Evolutionary conservation across 1,284 basidiomycete genomes (phyloP).

Genomic region (Neonothopanus nambi): DNA sequence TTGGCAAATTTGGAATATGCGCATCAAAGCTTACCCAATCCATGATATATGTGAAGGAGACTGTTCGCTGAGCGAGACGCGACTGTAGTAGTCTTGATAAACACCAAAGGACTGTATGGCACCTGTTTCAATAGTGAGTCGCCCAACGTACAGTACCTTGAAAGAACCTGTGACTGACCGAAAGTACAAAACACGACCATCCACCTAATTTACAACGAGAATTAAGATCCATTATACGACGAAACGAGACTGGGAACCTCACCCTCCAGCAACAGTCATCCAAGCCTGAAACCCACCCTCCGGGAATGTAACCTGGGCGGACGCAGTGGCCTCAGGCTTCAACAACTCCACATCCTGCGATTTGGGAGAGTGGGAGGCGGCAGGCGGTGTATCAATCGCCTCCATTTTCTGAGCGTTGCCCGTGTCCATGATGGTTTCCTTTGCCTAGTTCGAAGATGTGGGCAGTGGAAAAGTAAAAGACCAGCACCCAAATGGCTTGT

Average conservation of each 20-base stretch:
- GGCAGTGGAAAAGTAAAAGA: no score
- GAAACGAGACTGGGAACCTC: neutral
- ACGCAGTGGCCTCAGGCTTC: no score
- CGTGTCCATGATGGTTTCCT: no score
- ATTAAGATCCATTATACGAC: neutral
- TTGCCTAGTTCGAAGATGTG: no score
- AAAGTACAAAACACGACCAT: slow-evolving; percentile 35
- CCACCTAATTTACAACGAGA: neutral
- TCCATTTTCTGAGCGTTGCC: no score
- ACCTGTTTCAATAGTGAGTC: slow-evolving; percentile 20
- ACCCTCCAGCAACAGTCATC: slow-evolving; percentile 5
- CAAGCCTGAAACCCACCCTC: slow-evolving; percentile 4
- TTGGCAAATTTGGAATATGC: no score
- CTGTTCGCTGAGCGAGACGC: slow-evolving; percentile 26
- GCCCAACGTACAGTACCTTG: neutral
- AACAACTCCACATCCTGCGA: no score
- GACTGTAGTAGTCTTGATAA: slow-evolving; percentile 45
- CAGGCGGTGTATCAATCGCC: no score
- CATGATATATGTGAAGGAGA: slow-evolving; percentile 41
- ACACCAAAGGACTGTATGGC: slow-evolving; percentile 46
- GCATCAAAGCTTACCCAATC: slow-evolving; percentile 37
- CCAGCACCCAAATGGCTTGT: no score
- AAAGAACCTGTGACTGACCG: neutral
- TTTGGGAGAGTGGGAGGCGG: no score
- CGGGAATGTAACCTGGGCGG: neutral